Evolutionary conservation across 192 early-diverging fungal species (phyloP), one percentile per base, ranked within the genome.

Genomic region (Spizellomyces punctatus): DNA sequence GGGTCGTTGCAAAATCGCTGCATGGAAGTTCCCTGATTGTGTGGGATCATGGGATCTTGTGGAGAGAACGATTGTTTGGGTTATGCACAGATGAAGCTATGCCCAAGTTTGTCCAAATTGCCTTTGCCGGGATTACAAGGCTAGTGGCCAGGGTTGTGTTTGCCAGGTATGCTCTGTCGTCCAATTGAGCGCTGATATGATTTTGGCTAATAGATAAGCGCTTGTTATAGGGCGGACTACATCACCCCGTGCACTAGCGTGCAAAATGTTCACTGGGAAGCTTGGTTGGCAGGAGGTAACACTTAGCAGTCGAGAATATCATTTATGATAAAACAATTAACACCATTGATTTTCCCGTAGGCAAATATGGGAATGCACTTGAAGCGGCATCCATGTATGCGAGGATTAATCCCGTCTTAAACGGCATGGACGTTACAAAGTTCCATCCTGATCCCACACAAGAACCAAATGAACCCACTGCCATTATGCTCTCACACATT

Each of bases 41-140:
- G 16, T 81, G 80, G 80, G 80, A 81, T 57, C 80, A 81, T 65
- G 80, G 80, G 21, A 81, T 81, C 50, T 72, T 81, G n/a, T 81
- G 80, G 80, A 55, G 80, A n/a, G 80, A 81, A 63, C 57, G 80
- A 19, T 67, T 81, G 17, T 81, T 81, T 63, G 79, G 68, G 42
- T 67, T 81, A 14, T 78, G 80, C 59, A 52, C 56, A n/a, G 80
- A 81, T 60, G 58, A 63, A 10, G 58, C 43, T 19, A 81, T 81
- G 80, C 80, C 80, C 19, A 64, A 66, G n/a, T 81, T 81, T 72
- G 71, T 79, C 36, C 80, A 81, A 48, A 68, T 67, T 49, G 77
- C 58, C 21, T 81, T 81, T 71, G 71, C 69, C 12, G 80, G 80
- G 17, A 58, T 80, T 12, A 82, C 72, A 6, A n/a, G 80, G 22